phyloP scores from a whole-genome alignment of 2,329 filamentous ascomycete species.

The Trichophyton simii region DNA sequence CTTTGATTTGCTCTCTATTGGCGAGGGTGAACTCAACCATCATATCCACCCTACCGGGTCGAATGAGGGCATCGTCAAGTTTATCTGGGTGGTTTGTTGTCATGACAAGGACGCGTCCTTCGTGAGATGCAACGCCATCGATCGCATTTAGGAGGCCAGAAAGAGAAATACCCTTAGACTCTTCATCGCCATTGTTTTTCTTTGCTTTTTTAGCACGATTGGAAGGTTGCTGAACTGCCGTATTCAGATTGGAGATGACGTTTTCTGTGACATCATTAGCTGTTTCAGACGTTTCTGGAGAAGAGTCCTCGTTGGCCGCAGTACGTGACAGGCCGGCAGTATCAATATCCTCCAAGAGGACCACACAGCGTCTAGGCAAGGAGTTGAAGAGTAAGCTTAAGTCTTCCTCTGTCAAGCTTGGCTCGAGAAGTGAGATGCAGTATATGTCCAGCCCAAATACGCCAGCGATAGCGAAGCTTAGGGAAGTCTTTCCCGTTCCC shows the following conservation, averaged over 20 bases:
- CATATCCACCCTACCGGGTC: slow-evolving; percentile 55
- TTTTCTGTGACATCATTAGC: slow-evolving; percentile 32
- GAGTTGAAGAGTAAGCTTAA: slow-evolving; percentile 47
- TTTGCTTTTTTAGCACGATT: slow-evolving; percentile 8
- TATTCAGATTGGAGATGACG: not conserved
- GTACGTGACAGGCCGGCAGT: slow-evolving; percentile 43
- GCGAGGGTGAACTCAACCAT: slow-evolving; percentile 23
- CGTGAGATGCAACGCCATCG: slow-evolving; percentile 56
- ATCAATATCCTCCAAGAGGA: slow-evolving; percentile 59
- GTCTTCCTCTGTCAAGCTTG: slow-evolving; percentile 50
- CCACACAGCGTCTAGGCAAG: slow-evolving; percentile 51
- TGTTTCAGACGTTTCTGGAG: not conserved
- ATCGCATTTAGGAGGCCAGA: slow-evolving; percentile 58
- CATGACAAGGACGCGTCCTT: slow-evolving; percentile 62
- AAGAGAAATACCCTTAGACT: slow-evolving; percentile 43
- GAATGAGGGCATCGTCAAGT: slow-evolving; percentile 51
- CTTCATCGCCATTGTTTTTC: slow-evolving; percentile 4
- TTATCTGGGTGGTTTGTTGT: slow-evolving; percentile 56
- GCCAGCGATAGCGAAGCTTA: slow-evolving; percentile 55
- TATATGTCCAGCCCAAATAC: slow-evolving; percentile 56
- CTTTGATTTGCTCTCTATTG: slow-evolving; percentile 16
- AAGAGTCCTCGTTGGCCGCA: not conserved
- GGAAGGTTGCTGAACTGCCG: not conserved
- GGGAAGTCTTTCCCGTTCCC: slow-evolving; percentile 90
- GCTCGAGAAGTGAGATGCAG: slow-evolving; percentile 51